These are phyloP conservation scores for Populus deltoides DNA, from an alignment of 345 rosid species.

Conservation along the genomic window DNA sequence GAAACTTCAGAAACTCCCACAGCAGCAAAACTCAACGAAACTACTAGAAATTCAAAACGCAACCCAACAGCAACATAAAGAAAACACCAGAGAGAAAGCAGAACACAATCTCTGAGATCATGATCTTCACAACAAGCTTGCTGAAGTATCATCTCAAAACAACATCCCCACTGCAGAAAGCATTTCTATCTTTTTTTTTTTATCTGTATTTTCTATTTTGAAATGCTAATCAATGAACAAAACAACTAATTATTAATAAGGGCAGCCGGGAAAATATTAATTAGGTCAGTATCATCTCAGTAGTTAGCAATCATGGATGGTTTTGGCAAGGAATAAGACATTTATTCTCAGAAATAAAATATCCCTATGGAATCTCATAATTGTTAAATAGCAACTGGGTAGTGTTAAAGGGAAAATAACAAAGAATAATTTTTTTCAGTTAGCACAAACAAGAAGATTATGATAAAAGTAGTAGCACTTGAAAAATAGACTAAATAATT, in stretches of 20 bases:
- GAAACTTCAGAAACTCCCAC: too few species aligned
- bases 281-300: constrained; percentile 19
- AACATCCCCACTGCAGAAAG: too few species aligned
- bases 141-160: too few species aligned
- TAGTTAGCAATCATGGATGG: constrained; percentile 1
- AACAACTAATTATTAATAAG: background rate
- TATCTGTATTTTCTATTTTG: too few species aligned
- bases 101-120: too few species aligned
- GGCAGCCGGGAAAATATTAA: constrained; percentile 7
- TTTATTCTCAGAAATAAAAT: constrained; percentile 28
- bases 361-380: constrained; percentile 20
- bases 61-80: too few species aligned
- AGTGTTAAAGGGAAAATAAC: constrained; percentile 27
- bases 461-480: constrained; percentile 26
- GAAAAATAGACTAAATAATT: constrained; percentile 16
- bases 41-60: too few species aligned
- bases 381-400: constrained; percentile 25
- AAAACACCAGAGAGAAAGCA: too few species aligned
- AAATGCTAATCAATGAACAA: too few species aligned
- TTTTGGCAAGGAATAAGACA: constrained; percentile 30
- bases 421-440: constrained; percentile 29
- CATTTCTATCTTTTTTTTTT: too few species aligned
- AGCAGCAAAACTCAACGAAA: too few species aligned
- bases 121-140: too few species aligned
- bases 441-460: constrained; percentile 32